phyloP scores from a whole-genome alignment of 2,329 filamentous ascomycete species.

The Colletotrichum sp. region DNA sequence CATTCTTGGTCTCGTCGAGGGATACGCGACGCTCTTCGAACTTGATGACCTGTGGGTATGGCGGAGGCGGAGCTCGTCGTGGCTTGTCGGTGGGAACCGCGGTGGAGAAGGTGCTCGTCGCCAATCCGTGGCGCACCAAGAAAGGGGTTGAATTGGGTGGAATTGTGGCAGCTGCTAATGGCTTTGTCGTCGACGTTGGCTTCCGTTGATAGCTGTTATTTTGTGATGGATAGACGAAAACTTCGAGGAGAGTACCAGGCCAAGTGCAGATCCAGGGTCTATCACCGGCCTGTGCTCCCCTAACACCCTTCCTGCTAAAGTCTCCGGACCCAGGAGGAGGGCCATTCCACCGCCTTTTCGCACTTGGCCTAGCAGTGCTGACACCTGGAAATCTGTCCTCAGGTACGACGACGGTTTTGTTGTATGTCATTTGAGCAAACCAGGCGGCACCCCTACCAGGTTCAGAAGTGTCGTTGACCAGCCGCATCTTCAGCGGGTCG shows the following conservation, averaged over 20 bases:
- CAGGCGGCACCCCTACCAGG: constrained; percentile 57
- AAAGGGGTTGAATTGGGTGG: constrained; percentile 14
- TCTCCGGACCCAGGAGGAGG: constrained; percentile 22
- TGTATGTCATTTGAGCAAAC: constrained; percentile 55
- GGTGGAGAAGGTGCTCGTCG: background rate
- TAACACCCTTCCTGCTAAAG: constrained; percentile 42
- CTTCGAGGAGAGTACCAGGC: constrained; percentile 59
- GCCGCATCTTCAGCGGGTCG: constrained; percentile 40
- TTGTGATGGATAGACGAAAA: constrained; percentile 62
- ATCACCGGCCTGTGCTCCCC: constrained; percentile 48
- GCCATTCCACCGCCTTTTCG: constrained; percentile 2
- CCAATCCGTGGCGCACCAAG: constrained; percentile 2
- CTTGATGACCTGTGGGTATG: constrained; percentile 60
- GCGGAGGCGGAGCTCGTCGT: constrained; percentile 26
- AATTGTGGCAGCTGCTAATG: constrained; percentile 15
- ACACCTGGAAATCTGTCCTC: constrained; percentile 41
- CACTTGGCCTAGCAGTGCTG: constrained; percentile 11
- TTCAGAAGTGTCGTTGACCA: constrained; percentile 60
- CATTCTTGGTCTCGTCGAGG: constrained; percentile 32
- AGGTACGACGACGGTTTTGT: constrained; percentile 61
- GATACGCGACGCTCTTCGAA: constrained; percentile 57
- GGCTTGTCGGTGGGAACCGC: background rate
- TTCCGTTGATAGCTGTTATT: constrained; percentile 43
- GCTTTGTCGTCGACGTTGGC: background rate
- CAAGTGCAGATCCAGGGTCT: constrained; percentile 65